A percentile compares a stretch with the other conserved stretches of the same genome.
Evolutionary conservation across 768 basidiomycete genomes (phyloP).

Genomic region (Mycena sanguinolenta): DNA sequence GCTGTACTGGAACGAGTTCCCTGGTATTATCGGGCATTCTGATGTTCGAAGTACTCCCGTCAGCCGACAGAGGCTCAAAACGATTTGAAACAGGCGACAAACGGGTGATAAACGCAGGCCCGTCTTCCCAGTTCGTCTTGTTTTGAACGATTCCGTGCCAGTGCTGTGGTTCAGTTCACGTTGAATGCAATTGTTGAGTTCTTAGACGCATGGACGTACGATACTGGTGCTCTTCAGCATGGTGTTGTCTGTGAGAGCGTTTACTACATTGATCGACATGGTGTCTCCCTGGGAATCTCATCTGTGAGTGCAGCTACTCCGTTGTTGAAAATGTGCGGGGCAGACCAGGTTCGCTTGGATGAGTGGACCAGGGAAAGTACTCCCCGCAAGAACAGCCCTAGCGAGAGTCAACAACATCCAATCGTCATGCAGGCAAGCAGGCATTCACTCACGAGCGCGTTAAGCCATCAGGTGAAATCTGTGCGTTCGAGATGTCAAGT

Average conservation of each 20-base stretch:
- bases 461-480: conserved; percentile 29
- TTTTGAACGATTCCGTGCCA: conserved; percentile 68
- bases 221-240: conserved; percentile 49
- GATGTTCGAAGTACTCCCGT: conserved; percentile 45
- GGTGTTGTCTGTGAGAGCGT: conserved; percentile 55
- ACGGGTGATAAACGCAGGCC: conserved; percentile 48
- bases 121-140: conserved; percentile 60
- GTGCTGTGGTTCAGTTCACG: conserved; percentile 52
- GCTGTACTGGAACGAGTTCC: conserved; percentile 57
- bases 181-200: not conserved
- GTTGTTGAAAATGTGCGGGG: no score
- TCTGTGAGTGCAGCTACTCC: not conserved
- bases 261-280: conserved; percentile 60
- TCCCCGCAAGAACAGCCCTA: conserved; percentile 60
- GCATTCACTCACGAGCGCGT: conserved; percentile 19
- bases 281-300: conserved; percentile 35
- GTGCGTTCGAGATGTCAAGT: conserved; percentile 23
- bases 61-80: conserved; percentile 12
- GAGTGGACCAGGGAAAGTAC: conserved; percentile 62
- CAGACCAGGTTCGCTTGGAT: conserved; percentile 53
- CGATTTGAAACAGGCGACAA: not conserved
- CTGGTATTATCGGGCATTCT: conserved; percentile 62
- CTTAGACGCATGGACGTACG: conserved; percentile 41
- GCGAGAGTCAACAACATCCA: not conserved
- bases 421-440: not conserved